Evolutionary conservation across 345 rosid genomes (phyloP), one percentile per base, ranked within the genome.

Genomic region (Populus simonii): DNA sequence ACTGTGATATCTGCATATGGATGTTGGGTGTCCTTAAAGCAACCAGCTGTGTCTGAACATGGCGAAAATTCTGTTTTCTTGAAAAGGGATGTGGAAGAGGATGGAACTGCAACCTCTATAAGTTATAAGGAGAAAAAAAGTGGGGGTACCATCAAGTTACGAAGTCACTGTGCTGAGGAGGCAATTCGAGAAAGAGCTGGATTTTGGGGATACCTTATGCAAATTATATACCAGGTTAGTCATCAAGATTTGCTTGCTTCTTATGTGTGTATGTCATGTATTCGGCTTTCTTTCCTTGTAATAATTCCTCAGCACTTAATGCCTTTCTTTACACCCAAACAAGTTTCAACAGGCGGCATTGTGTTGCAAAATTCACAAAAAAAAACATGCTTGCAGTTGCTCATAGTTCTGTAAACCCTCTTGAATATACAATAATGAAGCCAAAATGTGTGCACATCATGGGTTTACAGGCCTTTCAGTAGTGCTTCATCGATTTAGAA

Each of bases 161-260:
- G 84, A 63, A 78, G 78, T 77, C 84, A 77, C 41, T 81, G 85
- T 75, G 74, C 78, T 69, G 83, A 83, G 76, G 90, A 87, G 74
- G 84, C 82, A 61, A 67, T 81, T 63, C 86, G 74, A 38, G 66
- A 69, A 66, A 87, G 84, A 80, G 90, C 94, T 8, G 88, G 87
- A 53, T 84, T 87, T 78, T 92, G 92, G 91, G 98, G 96, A 78
- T 96, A 88, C 68, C 82, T 89, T 61, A 88, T 93, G 97, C 91
- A 92, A 79, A 76, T 80, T 45, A 43, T 90, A 71, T 93, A 87
- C 78, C 99, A 96, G 96, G 97, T 89, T 35, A 45, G 83, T 72
- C 57, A 22, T 38, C 49, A 43, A 38, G 53, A 38, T 45, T 22
- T 17, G 10, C 9, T 66, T 33, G 6, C n/a, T 38, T 9, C 71